Conservation (phyloP, 2,329 filamentous ascomycete genomes). For the Zymoseptoria passerinii region DNA sequence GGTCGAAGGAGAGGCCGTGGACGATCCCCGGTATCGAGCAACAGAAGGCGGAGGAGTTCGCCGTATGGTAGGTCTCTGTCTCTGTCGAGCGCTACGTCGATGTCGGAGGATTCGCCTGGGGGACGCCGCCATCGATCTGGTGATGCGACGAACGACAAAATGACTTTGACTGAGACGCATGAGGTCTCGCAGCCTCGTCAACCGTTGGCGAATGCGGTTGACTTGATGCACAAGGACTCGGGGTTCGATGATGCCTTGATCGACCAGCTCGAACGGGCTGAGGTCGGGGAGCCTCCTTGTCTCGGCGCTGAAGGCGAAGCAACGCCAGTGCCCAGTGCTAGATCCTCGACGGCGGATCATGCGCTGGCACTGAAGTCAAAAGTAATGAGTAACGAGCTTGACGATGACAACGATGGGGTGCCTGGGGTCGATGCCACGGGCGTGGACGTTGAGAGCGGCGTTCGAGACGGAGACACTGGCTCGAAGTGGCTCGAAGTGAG, state of each 20-base stretch:
- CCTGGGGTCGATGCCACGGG: too few species aligned
- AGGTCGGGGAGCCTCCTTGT: not conserved
- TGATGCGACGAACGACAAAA: not conserved
- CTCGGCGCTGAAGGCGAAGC: not conserved
- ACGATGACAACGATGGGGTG: not conserved
- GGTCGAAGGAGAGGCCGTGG: slow-evolving; percentile 27
- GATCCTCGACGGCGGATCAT: not conserved
- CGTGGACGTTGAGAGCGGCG: not conserved
- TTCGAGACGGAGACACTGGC: not conserved
- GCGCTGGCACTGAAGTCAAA: not conserved
- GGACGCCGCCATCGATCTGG: not conserved
- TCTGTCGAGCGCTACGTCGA: slow-evolving; percentile 23
- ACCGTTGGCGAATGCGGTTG: not conserved
- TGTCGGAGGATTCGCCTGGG: slow-evolving; percentile 13
- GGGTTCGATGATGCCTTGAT: slow-evolving; percentile 43
- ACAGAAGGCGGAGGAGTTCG: slow-evolving; percentile 23
- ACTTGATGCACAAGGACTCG: slow-evolving; percentile 29
- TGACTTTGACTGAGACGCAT: not conserved
- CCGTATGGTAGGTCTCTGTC: slow-evolving; percentile 28
- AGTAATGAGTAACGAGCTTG: not conserved
- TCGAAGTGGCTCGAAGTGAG: not conserved
- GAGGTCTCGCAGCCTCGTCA: not conserved
- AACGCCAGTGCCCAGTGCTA: not conserved
- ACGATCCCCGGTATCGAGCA: slow-evolving; percentile 28
- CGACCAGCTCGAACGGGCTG: slow-evolving; percentile 28